Percentiles rank a stretch among this genome's conserved stretches.
phyloP scores from a whole-genome alignment of 768 basidiomycete genomes.

The Trametes cinnabarina region DNA sequence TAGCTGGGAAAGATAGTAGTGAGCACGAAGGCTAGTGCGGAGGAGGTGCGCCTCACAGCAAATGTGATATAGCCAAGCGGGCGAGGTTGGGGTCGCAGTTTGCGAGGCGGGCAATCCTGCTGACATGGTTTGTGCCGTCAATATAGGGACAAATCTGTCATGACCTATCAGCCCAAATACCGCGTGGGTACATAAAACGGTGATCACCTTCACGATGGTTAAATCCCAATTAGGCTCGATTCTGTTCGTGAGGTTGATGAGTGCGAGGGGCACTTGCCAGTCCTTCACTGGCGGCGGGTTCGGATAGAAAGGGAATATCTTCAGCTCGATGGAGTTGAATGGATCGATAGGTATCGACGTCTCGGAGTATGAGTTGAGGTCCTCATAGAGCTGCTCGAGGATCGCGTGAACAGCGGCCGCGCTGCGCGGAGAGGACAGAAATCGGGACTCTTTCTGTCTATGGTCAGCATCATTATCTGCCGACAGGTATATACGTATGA shows the following conservation, averaged over 20 bases:
- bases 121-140: slow-evolving; percentile 89
- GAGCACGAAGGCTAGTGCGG: neutral
- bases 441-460: slow-evolving; percentile 81
- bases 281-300: slow-evolving; percentile 88
- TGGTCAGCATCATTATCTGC: neutral
- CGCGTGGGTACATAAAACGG: neutral
- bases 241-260: slow-evolving; percentile 79
- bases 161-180: neutral
- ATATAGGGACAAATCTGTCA: slow-evolving; percentile 72
- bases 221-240: slow-evolving; percentile 95
- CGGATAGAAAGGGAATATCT: slow-evolving; percentile 95
- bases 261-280: slow-evolving; percentile 93
- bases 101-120: slow-evolving; percentile 86
- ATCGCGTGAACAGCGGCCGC: slow-evolving; percentile 73
- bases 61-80: slow-evolving; percentile 84
- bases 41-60: slow-evolving; percentile 58
- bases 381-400: slow-evolving; percentile 94
- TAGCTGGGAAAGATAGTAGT: slow-evolving; percentile 50
- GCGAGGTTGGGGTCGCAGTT: slow-evolving; percentile 84
- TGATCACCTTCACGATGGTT: slow-evolving; percentile 76
- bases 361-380: slow-evolving; percentile 96
- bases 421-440: slow-evolving; percentile 73
- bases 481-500: neutral
- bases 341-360: slow-evolving; percentile 88
- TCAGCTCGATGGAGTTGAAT: slow-evolving; percentile 93